phyloP scores from a whole-genome alignment of 192 early-diverging fungal species.

The Dimargaris xerosporica region DNA sequence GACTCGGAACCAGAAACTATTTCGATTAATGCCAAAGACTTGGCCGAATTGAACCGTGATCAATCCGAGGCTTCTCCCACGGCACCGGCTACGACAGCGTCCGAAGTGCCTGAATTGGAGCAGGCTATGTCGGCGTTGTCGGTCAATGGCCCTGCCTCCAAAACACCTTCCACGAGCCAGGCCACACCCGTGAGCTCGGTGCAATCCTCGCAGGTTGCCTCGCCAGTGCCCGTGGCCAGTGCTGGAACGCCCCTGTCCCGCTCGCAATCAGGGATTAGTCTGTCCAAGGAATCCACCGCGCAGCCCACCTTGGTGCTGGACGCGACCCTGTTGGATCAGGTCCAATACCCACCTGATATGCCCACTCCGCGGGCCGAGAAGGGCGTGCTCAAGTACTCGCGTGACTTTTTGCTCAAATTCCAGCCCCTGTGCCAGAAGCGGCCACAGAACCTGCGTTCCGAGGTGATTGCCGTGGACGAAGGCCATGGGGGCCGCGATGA shows the following conservation, averaged over 20 bases:
- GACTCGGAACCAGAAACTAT: conserved; percentile 6
- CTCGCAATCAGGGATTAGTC: not conserved
- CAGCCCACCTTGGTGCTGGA: conserved; percentile 25
- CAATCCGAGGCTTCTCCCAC: conserved; percentile 12
- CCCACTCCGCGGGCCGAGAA: conserved; percentile 28
- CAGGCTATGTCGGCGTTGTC: not conserved
- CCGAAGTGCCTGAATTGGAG: not conserved
- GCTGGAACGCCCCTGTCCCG: too few relatives aligned
- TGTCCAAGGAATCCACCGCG: conserved; percentile 12
- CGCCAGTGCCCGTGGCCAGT: not conserved
- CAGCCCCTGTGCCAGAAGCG: conserved; percentile 40
- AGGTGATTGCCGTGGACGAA: conserved; percentile 28
- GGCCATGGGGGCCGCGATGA: conserved; percentile 21
- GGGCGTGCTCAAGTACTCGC: conserved; percentile 51
- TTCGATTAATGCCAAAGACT: not conserved
- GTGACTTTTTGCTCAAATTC: conserved; percentile 70
- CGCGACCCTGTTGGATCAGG: conserved; percentile 25
- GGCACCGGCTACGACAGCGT: not conserved
- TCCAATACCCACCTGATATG: conserved; percentile 33
- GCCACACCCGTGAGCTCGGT: not conserved
- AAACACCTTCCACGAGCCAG: not conserved
- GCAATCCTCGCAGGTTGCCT: not conserved
- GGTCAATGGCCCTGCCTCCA: not conserved
- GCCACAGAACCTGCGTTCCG: conserved; percentile 36
- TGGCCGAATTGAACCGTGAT: not conserved